These are phyloP conservation scores for Gigaspora rosea DNA, from an alignment of 192 early-diverging fungal species.

Conservation along the genomic window DNA sequence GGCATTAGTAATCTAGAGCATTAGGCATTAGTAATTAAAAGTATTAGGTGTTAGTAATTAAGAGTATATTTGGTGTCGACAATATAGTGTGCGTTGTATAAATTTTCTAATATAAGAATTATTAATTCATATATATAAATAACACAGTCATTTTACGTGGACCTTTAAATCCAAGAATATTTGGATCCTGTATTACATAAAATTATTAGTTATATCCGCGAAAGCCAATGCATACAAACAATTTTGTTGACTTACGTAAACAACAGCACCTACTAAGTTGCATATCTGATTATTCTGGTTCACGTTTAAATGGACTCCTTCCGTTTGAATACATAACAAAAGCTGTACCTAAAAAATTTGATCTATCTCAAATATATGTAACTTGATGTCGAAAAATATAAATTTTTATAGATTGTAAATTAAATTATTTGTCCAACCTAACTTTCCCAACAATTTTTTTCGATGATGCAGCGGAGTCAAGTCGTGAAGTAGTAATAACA, in stretches of 20 bases:
- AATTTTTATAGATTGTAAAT: not conserved
- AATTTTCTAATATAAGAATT: too few species aligned
- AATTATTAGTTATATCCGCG: not conserved
- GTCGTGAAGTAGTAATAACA: slow-evolving; percentile 50
- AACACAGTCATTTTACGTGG: slow-evolving; percentile 92
- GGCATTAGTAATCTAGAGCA: too few species aligned
- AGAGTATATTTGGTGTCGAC: too few species aligned
- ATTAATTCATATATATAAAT: too few species aligned
- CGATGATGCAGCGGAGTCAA: slow-evolving; percentile 7
- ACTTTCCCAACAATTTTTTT: slow-evolving; percentile 45
- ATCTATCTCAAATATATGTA: slow-evolving; percentile 47
- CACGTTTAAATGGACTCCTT: slow-evolving; percentile 41
- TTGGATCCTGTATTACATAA: slow-evolving; percentile 63
- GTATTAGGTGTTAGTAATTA: too few species aligned
- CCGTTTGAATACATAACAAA: slow-evolving; percentile 76
- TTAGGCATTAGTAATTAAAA: too few species aligned
- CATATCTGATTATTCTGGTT: slow-evolving; percentile 33
- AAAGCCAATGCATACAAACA: too few species aligned
- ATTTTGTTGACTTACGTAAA: slow-evolving; percentile 60
- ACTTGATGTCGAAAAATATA: not conserved
- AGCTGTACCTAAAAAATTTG: slow-evolving; percentile 84
- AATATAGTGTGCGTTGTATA: too few species aligned
- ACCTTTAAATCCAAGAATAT: slow-evolving; percentile 85
- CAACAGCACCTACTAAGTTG: slow-evolving; percentile 67
- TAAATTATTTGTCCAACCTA: slow-evolving; percentile 33